Evolutionary conservation across 192 early-diverging fungal genomes (phyloP).

Genomic region (Coemansia sp.): DNA sequence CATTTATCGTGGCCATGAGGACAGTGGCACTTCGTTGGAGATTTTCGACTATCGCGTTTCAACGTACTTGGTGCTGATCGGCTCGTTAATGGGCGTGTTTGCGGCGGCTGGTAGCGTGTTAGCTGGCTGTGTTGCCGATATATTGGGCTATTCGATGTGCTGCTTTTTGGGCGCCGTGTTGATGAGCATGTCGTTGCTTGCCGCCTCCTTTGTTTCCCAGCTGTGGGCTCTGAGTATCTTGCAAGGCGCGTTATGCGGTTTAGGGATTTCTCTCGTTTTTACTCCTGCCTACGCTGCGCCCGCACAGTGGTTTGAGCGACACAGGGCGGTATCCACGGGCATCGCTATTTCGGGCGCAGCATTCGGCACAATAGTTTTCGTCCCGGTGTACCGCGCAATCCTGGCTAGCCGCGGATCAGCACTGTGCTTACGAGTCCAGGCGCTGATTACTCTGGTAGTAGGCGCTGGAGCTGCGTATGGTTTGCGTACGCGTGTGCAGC

Average conservation of each 20-base stretch:
- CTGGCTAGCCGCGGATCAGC: constrained; percentile 47
- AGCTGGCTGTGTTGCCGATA: constrained; percentile 24
- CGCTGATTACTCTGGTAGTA: constrained; percentile 23
- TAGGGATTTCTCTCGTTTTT: constrained; percentile 49
- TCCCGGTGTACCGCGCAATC: constrained; percentile 36
- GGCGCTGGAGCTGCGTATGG: constrained; percentile 13
- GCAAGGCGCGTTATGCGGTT: constrained; percentile 59
- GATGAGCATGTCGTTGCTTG: constrained; percentile 41
- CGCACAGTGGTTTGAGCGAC: constrained; percentile 55
- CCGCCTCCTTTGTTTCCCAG: constrained; percentile 52
- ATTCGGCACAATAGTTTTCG: constrained; percentile 42
- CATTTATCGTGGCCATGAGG: not conserved
- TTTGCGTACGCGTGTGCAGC: constrained; percentile 19
- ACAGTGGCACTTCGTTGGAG: not conserved
- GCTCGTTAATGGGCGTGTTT: constrained; percentile 29
- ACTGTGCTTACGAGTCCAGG: constrained; percentile 22
- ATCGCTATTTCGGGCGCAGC: constrained; percentile 48
- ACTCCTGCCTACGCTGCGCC: constrained; percentile 53
- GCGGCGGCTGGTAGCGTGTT: constrained; percentile 15
- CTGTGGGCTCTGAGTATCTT: constrained; percentile 61
- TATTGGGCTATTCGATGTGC: constrained; percentile 9
- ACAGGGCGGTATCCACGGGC: constrained; percentile 51
- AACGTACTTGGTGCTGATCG: constrained; percentile 26
- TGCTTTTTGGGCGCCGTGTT: constrained; percentile 38
- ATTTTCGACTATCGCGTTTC: not conserved